Evolutionary conservation across 305 asterid genomes (phyloP).

Genomic region (Fraxinus paxiana): DNA sequence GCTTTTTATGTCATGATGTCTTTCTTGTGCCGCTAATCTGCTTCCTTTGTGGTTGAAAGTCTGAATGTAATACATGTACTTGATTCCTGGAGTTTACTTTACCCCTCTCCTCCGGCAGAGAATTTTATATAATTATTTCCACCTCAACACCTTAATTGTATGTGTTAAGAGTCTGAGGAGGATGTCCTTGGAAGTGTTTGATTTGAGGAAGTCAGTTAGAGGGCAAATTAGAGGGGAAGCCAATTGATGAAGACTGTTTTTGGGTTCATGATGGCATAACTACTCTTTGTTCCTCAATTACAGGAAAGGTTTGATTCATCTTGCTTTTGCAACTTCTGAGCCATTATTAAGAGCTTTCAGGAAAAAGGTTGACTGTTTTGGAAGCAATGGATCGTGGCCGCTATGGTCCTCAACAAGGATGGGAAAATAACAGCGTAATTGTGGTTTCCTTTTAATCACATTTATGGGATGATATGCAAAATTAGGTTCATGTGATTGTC

Average conservation of each 20-base stretch:
- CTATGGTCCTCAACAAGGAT: conserved; percentile 96
- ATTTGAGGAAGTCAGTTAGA: conserved; percentile 44
- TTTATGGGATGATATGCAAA: conserved; percentile 89
- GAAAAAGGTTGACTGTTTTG: conserved; percentile 44
- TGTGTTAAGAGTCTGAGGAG: conserved; percentile 32
- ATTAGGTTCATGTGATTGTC: conserved; percentile 83
- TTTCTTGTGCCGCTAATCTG: not conserved
- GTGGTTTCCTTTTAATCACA: conserved; percentile 99
- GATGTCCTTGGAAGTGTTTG: conserved; percentile 39
- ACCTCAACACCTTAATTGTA: conserved; percentile 26
- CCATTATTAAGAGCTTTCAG: conserved; percentile 51
- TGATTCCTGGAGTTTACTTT: conserved; percentile 20
- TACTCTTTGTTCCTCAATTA: conserved; percentile 63
- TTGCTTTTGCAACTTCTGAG: conserved; percentile 61
- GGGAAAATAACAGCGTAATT: conserved; percentile 99
- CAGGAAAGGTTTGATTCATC: conserved; percentile 72
- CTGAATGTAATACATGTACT: not conserved
- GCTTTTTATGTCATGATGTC: not conserved
- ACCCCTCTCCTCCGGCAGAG: conserved; percentile 21
- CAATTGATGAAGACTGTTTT: conserved; percentile 42
- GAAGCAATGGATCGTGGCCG: conserved; percentile 91
- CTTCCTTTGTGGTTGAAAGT: conserved; percentile 1
- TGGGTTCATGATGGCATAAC: conserved; percentile 50
- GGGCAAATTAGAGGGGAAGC: conserved; percentile 31
- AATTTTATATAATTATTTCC: conserved; percentile 32